Conservation (phyloP, 1,139 yeast genomes). For the Blastobotrys buckinghamii region DNA sequence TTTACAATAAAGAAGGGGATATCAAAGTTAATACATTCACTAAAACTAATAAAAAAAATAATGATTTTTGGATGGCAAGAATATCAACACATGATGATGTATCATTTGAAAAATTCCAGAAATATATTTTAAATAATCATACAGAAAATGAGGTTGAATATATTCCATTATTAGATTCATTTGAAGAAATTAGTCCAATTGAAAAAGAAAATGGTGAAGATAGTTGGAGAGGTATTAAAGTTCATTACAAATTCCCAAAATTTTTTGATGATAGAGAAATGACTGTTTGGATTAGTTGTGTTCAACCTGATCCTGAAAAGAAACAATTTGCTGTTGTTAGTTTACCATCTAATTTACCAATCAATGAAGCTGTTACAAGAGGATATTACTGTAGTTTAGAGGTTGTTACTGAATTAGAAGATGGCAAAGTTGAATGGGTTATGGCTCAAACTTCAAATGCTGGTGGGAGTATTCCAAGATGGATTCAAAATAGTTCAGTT, state of each 20-base stretch:
- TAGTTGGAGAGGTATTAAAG: conserved; percentile 31
- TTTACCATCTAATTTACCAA: conserved; percentile 37
- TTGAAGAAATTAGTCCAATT: conserved; percentile 23
- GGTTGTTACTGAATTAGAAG: conserved; percentile 38
- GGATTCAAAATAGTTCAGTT: conserved; percentile 52
- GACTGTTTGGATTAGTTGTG: conserved; percentile 44
- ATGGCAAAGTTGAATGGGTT: conserved; percentile 48
- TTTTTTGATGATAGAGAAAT: conserved; percentile 49
- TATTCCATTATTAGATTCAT: conserved; percentile 35
- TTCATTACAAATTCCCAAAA: conserved; percentile 46
- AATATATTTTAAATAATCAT: conserved; percentile 32
- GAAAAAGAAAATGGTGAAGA: conserved; percentile 8
- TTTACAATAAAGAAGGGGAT: conserved; percentile 16
- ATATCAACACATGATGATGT: conserved; percentile 36
- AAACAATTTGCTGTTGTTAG: conserved; percentile 48
- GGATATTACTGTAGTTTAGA: conserved; percentile 55
- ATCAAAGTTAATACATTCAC: conserved; percentile 36
- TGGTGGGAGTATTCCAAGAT: conserved; percentile 60
- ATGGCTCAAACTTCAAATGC: conserved; percentile 64
- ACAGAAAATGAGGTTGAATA: conserved; percentile 37
- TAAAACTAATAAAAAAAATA: conserved; percentile 25
- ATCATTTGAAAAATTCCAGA: conserved; percentile 28
- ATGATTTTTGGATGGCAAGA: conserved; percentile 45
- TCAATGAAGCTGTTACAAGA: conserved; percentile 23
- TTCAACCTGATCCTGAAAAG: conserved; percentile 29